Conservation (phyloP, 2,329 filamentous ascomycete genomes). For the Didymella keratinophila region DNA sequence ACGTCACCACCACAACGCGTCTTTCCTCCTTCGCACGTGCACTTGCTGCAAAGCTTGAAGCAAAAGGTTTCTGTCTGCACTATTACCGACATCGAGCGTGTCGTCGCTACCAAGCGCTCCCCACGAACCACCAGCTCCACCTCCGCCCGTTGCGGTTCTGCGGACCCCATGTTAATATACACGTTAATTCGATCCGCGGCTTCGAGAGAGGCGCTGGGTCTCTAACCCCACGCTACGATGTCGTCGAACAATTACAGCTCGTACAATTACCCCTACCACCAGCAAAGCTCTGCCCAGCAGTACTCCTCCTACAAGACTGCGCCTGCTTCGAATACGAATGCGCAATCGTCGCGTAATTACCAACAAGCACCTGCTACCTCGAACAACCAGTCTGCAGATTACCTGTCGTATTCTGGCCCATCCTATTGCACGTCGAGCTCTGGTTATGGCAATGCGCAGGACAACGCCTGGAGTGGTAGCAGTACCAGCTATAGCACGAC, state of each 20-base stretch:
- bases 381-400: conserved; percentile 37
- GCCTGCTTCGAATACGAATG: conserved; percentile 33
- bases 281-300: conserved; percentile 40
- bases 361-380: conserved; percentile 27
- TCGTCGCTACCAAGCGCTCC: background rate
- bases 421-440: conserved; percentile 31
- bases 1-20: conserved; percentile 13
- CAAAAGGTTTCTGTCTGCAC: background rate
- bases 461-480: conserved; percentile 32
- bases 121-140: background rate
- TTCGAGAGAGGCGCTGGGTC: conserved; percentile 1
- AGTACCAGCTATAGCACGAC: conserved; percentile 33
- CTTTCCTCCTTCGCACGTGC: conserved; percentile 1
- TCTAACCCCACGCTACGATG: conserved; percentile 28
- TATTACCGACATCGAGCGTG: background rate
- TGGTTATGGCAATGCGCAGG: conserved; percentile 33
- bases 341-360: conserved; percentile 38
- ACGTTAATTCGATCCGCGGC: conserved; percentile 6
- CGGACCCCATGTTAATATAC: background rate
- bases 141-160: background rate
- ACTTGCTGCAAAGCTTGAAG: background rate
- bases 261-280: conserved; percentile 37
- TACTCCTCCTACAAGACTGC: conserved; percentile 40
- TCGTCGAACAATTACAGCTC: conserved; percentile 37
- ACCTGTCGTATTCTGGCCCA: conserved; percentile 38